These are phyloP conservation scores for Hericium erinaceus DNA, from an alignment of 768 basidiomycete species.

Conservation along the genomic window DNA sequence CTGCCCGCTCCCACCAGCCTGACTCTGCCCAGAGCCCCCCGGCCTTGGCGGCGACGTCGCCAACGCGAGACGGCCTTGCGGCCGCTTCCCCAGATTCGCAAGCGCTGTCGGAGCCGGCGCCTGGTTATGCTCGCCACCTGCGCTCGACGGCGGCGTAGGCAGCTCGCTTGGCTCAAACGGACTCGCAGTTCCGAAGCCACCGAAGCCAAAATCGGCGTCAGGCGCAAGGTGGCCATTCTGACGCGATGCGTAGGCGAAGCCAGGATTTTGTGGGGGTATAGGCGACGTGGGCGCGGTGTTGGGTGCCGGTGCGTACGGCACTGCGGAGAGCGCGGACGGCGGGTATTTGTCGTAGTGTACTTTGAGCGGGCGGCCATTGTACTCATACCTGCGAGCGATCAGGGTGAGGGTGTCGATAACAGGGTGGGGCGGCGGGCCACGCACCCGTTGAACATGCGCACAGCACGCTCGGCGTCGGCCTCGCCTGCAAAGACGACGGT, in stretches of 20 bases:
- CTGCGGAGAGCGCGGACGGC: constrained; percentile 20
- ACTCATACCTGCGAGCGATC: constrained; percentile 56
- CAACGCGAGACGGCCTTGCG: too few relatives aligned
- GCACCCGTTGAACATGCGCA: constrained; percentile 86
- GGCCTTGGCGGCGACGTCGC: too few relatives aligned
- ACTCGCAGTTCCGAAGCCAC: too few relatives aligned
- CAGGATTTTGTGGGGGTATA: constrained; percentile 1
- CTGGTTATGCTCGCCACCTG: neutral
- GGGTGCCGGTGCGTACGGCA: constrained; percentile 10
- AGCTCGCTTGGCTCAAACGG: neutral
- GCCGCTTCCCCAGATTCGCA: too few relatives aligned
- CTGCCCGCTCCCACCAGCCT: too few relatives aligned
- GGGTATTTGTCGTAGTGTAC: constrained; percentile 88
- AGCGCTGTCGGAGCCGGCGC: too few relatives aligned
- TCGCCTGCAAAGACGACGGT: constrained; percentile 83
- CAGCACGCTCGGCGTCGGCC: constrained; percentile 75
- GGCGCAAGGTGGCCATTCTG: neutral
- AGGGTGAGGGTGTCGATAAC: neutral
- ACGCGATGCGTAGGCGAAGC: constrained; percentile 3
- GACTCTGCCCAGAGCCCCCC: too few relatives aligned
- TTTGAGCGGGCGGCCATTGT: constrained; percentile 78
- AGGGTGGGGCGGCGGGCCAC: constrained; percentile 13
- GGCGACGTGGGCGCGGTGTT: neutral
- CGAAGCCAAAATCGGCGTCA: neutral
- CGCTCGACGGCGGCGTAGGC: constrained; percentile 13